phyloP scores from a whole-genome alignment of 805 yeast species.

The Komagataella kurtzmanii region DNA sequence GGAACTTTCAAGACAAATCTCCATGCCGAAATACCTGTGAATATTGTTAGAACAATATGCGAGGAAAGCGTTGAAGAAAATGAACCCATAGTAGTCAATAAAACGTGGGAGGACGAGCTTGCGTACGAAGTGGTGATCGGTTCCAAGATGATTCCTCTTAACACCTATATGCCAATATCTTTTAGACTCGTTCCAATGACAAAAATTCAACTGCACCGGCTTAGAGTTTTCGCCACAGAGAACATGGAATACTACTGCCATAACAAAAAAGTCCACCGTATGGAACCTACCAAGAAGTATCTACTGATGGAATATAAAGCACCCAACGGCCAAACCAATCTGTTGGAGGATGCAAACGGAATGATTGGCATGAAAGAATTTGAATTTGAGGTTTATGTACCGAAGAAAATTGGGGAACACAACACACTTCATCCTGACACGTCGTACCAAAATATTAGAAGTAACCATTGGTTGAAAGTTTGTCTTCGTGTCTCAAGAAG shows the following conservation, averaged over 20 bases:
- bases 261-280: slow-evolving; percentile 76
- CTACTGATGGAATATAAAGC: slow-evolving; percentile 74
- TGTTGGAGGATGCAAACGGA: slow-evolving; percentile 30
- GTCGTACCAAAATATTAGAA: slow-evolving; percentile 61
- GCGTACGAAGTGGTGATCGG: slow-evolving; percentile 86
- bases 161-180: slow-evolving; percentile 73
- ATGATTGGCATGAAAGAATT: slow-evolving; percentile 66
- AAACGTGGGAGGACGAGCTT: slow-evolving; percentile 90
- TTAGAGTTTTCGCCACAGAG: slow-evolving; percentile 78
- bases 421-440: slow-evolving; percentile 76
- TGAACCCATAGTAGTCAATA: slow-evolving; percentile 82
- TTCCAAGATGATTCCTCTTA: slow-evolving; percentile 76
- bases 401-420: slow-evolving; percentile 46
- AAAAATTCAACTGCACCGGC: slow-evolving; percentile 75
- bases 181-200: slow-evolving; percentile 79
- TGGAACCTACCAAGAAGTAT: slow-evolving; percentile 80
- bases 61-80: slow-evolving; percentile 74
- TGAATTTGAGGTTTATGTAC: slow-evolving; percentile 79
- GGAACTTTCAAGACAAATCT: slow-evolving; percentile 83
- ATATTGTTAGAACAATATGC: slow-evolving; percentile 61
- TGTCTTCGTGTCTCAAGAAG: slow-evolving; percentile 64
- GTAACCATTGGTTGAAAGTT: slow-evolving; percentile 93
- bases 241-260: slow-evolving; percentile 83
- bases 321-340: slow-evolving; percentile 28
- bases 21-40: slow-evolving; percentile 46